Base-by-base conservation (phyloP, 345 rosid genomes). In the Brassica nigra region DNA sequence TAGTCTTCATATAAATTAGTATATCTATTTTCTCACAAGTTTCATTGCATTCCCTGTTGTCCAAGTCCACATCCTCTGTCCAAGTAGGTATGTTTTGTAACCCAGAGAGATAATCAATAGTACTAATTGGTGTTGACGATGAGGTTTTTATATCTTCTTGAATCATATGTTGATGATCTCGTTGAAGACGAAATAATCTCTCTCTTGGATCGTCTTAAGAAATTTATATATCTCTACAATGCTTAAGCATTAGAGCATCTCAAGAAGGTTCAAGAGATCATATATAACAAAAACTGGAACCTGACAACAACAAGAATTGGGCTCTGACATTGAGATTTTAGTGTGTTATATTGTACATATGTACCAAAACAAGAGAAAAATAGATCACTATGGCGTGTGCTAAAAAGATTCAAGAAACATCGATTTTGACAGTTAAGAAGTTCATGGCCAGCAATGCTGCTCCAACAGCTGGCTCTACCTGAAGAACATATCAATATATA, bases 401-500 rank as follows among this genome's bases (percentile, higher is more conserved):
- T 58, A 15, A 57, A 52, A 68, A 73, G 29, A 61, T 47, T 68
- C 14, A 73, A 49, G 70, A 61, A 61, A 47, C 59, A 34, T 47
- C 7, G 34, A 4, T 34, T 33, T 49, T 34, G 42, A 62, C 30
- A 68, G 30, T 37, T 28, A 82, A 80, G 75, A 86, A 85, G 74
- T 85, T 86, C 82, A 82, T 80, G 15, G 87, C 89, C 70, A 86
- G 71, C 68, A 86, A 80, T 49, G 90, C 90, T 31, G 90, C 89
- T 34, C 90, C 90, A 68, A 86, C 87, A 7, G 90, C 90, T 66
- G 90, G 90, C 80, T 88, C 90, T 55, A 86, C 85, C 90, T 88
- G 88, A 79, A 63, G 12, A 80, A 57, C 62, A 75, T 54, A 70
- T 14, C 52, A 62, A 49, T 11, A 49, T 12, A 1, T 42, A 75